Evolutionary conservation across 305 asterid genomes (phyloP), one percentile per base, ranked within the genome.

Genomic region (Rubia tinctorum): DNA sequence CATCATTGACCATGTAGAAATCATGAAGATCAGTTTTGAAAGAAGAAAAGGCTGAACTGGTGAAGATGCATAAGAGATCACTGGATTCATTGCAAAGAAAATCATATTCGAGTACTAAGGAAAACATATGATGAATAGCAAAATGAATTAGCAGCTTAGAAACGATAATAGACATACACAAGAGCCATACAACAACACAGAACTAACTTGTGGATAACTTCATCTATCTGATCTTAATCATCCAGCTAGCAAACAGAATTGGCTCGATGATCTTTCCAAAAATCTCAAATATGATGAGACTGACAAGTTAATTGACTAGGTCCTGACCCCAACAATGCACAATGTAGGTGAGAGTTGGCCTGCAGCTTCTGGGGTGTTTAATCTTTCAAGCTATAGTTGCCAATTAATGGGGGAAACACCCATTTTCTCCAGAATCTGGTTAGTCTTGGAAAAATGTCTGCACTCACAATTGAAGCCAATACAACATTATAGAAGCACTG

Each of bases 391-490:
- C 71, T 86, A 91, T 68, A 93, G 79, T 85, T 93, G 95, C 98
- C 98, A 93, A 79, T 91, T 88, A 72, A 93, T 89, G 69, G 95
- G 90, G 76, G 91, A 77, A n/a, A 64, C 42, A 67, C 96, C 97
- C 88, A 76, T 66, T 82, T 89, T 84, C 88, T 89, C 95, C 85
- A 93, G 79, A 55, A 87, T 86, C 87, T 89, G 82, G 82, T 93
- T 93, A 61, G 98, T 85, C 63, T 80, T 85, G 45, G 98, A 93
- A 74, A 93, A 93, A 81, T 93, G 98, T 90, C 96, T 92, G 86
- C 58, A 68, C 17, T 71, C 69, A 12, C 73, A 70, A 27, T 71
- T 20, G 67, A 68, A 70, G 72, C 64, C 61, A 72, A 44, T 25
- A 22, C 77, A 20, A n/a, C 30, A 61, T 8, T 53, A 61, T 49